Evolutionary conservation across 371 early-diverging fungal genomes (phyloP).

Genomic region (Apophysomyces variabilis): DNA sequence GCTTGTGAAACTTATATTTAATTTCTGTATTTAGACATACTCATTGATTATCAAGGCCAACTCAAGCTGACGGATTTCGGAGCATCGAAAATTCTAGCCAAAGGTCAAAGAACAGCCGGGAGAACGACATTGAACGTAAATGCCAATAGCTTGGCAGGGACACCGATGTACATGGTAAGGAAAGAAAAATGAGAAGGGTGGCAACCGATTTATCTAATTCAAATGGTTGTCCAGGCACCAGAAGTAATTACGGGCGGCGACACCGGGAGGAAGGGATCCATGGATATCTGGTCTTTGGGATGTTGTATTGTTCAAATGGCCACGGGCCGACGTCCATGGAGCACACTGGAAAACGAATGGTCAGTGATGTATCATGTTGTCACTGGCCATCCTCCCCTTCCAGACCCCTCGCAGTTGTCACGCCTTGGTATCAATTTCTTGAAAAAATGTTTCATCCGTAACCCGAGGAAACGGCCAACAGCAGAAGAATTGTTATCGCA

Average conservation of each 20-base stretch:
- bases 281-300: constrained; percentile 96
- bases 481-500: constrained; percentile 78
- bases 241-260: constrained; percentile 90
- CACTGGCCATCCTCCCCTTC: constrained; percentile 74
- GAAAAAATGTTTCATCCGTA: constrained; percentile 77
- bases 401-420: constrained; percentile 67
- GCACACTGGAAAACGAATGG: constrained; percentile 92
- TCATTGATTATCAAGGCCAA: constrained; percentile 78
- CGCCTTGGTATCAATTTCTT: constrained; percentile 75
- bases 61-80: constrained; percentile 92
- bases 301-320: constrained; percentile 96
- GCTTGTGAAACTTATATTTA: neutral
- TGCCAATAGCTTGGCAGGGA: constrained; percentile 82
- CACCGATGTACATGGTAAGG: constrained; percentile 94
- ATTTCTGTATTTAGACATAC: constrained; percentile 57
- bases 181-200: neutral
- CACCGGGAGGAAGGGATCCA: constrained; percentile 76
- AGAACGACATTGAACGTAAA: constrained; percentile 58
- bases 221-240: constrained; percentile 64
- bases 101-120: constrained; percentile 74
- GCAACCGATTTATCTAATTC: neutral
- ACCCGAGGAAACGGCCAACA: constrained; percentile 73
- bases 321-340: constrained; percentile 93
- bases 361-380: constrained; percentile 89
- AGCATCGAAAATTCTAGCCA: constrained; percentile 83